Evolutionary conservation across 805 yeast genomes (phyloP).

Genomic region (Candida methanosorbosa): DNA sequence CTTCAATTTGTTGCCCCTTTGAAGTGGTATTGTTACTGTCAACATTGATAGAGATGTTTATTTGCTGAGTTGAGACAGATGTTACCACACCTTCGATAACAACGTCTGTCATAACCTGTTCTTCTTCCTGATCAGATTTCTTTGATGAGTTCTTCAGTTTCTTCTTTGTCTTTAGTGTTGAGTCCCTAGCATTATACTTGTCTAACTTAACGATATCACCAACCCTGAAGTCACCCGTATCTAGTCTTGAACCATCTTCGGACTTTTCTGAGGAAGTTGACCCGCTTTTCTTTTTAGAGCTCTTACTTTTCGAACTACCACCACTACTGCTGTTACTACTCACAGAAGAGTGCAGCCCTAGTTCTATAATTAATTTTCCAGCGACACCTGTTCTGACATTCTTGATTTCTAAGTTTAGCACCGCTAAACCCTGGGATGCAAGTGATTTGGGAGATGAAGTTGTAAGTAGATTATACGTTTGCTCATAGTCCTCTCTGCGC

Average conservation of each 20-base stretch:
- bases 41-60: constrained; percentile 57
- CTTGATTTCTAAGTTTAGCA: constrained; percentile 53
- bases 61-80: constrained; percentile 32
- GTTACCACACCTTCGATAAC: constrained; percentile 59
- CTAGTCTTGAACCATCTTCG: constrained; percentile 14
- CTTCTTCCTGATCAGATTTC: constrained; percentile 15
- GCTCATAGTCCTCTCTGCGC: constrained; percentile 42
- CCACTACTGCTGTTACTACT: constrained; percentile 20
- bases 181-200: constrained; percentile 25
- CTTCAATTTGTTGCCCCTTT: constrained; percentile 31
- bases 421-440: constrained; percentile 68
- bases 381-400: constrained; percentile 70
- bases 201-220: constrained; percentile 75
- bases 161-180: constrained; percentile 9
- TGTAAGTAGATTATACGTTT: constrained; percentile 33
- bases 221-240: constrained; percentile 45
- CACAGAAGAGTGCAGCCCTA: constrained; percentile 46
- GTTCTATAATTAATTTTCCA: constrained; percentile 62
- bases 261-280: constrained; percentile 11
- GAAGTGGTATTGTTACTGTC: constrained; percentile 14
- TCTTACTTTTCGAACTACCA: constrained; percentile 5
- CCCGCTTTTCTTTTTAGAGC: constrained; percentile 19
- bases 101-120: constrained; percentile 14
- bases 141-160: constrained; percentile 23
- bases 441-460: constrained; percentile 53